phyloP scores from a whole-genome alignment of 805 yeast species.

The Teunomyces tritomae region DNA sequence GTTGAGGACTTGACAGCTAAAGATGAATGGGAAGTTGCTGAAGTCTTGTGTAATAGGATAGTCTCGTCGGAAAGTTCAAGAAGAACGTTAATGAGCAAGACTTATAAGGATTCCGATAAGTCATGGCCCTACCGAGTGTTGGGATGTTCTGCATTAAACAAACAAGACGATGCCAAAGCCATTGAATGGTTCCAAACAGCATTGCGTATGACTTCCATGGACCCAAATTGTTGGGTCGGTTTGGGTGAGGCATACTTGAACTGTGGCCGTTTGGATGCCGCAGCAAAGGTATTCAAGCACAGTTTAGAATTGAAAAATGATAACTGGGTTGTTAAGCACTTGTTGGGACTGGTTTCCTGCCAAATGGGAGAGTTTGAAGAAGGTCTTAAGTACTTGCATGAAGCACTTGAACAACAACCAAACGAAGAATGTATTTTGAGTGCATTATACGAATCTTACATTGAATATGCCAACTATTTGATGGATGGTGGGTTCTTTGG shows the following conservation, averaged over 20 bases:
- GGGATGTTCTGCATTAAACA: constrained; percentile 74
- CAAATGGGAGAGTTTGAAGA: constrained; percentile 64
- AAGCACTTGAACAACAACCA: constrained; percentile 43
- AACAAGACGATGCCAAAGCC: constrained; percentile 71
- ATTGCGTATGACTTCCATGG: constrained; percentile 62
- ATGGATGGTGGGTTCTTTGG: constrained; percentile 62
- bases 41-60: constrained; percentile 64
- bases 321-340: constrained; percentile 62
- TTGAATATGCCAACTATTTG: constrained; percentile 52
- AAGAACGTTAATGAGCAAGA: constrained; percentile 35
- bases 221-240: constrained; percentile 85
- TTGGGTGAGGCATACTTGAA: constrained; percentile 92
- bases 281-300: constrained; percentile 73
- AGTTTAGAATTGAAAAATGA: constrained; percentile 54
- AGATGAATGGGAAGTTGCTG: constrained; percentile 83
- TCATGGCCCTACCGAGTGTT: constrained; percentile 90
- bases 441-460: constrained; percentile 55
- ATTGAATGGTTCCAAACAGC: constrained; percentile 89
- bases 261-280: constrained; percentile 85
- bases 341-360: constrained; percentile 64
- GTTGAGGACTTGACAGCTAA: constrained; percentile 65
- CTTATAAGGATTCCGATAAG: constrained; percentile 31
- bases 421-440: constrained; percentile 47
- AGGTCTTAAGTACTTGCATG: constrained; percentile 49
- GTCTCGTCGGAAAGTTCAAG: constrained; percentile 62